Conservation (phyloP, 139 green algal genomes). For the Yamagishiella unicocca region DNA sequence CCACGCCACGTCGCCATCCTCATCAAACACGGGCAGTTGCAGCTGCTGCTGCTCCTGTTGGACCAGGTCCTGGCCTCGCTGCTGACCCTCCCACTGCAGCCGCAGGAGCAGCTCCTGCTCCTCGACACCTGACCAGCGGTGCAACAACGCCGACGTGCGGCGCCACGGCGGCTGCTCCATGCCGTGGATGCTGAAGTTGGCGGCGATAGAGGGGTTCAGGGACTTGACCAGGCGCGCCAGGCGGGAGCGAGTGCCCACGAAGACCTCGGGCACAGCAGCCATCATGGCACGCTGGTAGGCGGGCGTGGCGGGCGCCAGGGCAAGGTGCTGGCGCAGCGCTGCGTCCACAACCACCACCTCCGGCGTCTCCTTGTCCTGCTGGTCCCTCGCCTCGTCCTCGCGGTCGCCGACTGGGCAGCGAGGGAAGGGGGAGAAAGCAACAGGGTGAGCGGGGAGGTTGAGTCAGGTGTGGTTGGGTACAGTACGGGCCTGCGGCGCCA, state of each 20-base stretch:
- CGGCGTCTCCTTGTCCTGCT: not conserved
- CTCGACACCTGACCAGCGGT: constrained; percentile 15
- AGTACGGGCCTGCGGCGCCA: too few species aligned
- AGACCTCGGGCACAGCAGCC: not conserved
- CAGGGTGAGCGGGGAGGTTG: too few species aligned
- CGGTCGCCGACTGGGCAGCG: too few species aligned
- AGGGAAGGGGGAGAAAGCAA: too few species aligned
- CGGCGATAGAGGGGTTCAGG: constrained; percentile 4
- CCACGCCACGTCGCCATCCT: not conserved
- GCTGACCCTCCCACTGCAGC: not conserved
- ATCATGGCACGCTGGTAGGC: not conserved
- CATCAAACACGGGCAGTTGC: not conserved
- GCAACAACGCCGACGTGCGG: constrained; percentile 20
- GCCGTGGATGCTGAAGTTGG: constrained; percentile 5
- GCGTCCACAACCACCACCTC: constrained; percentile 25
- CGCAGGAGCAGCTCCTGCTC: not conserved
- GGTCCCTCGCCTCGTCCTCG: not conserved
- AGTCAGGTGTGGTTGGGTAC: too few species aligned
- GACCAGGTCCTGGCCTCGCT: not conserved
- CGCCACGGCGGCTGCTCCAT: constrained; percentile 43
- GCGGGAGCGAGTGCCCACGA: constrained; percentile 1
- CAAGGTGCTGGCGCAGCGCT: not conserved
- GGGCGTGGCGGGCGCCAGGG: constrained; percentile 5
- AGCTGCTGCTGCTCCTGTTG: not conserved
- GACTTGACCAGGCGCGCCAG: constrained; percentile 8